Percentiles rank a stretch among this genome's conserved stretches.
Conservation (phyloP, 495 filamentous ascomycete species). For the Trichodelitschia bisporula region DNA sequence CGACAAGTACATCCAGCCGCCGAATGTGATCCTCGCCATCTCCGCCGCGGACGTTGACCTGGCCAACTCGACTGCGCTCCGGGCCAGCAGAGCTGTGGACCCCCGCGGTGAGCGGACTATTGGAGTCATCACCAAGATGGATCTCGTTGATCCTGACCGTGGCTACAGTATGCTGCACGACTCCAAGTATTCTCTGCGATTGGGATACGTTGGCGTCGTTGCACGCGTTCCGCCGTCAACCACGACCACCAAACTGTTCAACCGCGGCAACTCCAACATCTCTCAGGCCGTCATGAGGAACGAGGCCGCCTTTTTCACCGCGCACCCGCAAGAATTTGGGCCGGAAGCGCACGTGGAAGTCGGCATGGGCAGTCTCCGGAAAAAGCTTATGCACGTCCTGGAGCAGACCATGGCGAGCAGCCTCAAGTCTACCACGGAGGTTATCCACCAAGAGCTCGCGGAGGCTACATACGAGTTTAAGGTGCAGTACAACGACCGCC, state of each 20-base stretch:
- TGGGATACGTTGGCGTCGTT: constrained; percentile 96
- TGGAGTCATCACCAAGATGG: constrained; percentile 97
- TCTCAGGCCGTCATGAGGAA: constrained; percentile 63
- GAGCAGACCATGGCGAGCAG: constrained; percentile 92
- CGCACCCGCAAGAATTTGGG: constrained; percentile 62
- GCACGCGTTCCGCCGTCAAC: constrained; percentile 39
- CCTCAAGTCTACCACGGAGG: constrained; percentile 64
- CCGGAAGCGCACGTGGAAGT: constrained; percentile 42
- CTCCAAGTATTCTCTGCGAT: constrained; percentile 74
- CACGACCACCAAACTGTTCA: constrained; percentile 49
- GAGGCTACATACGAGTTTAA: constrained; percentile 98
- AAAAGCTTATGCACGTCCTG: constrained; percentile 90
- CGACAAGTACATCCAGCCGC: constrained; percentile 91
- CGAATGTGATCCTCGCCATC: constrained; percentile 91
- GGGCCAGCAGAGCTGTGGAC: constrained; percentile 78
- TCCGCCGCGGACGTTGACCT: constrained; percentile 94
- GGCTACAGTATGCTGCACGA: constrained; percentile 59
- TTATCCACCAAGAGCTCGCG: constrained; percentile 84
- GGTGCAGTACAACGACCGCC: constrained; percentile 95
- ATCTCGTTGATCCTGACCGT: constrained; percentile 68
- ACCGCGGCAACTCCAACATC: constrained; percentile 61
- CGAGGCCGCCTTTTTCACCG: constrained; percentile 67
- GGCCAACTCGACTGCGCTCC: constrained; percentile 81
- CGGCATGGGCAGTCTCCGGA: constrained; percentile 65
- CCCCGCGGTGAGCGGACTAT: constrained; percentile 90